Evolutionary conservation across 2,329 filamentous ascomycete species (phyloP).

Genomic region (Stagonosporopsis chrysanthemi): DNA sequence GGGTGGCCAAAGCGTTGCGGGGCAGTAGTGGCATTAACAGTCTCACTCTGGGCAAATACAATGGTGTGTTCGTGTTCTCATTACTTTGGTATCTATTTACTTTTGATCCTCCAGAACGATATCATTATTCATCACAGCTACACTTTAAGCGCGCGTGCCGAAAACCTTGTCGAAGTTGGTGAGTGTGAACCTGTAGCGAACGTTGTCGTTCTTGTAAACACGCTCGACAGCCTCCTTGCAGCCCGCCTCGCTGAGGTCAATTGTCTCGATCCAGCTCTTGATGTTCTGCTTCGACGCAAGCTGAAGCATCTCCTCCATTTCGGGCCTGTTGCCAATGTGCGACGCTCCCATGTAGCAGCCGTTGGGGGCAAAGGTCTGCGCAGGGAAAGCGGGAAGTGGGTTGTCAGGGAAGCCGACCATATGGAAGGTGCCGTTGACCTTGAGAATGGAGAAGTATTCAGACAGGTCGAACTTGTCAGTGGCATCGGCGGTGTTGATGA

Average conservation of each 20-base stretch:
- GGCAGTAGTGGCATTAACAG: constrained; percentile 13
- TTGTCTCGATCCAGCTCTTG: constrained; percentile 66
- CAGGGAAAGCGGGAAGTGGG: constrained; percentile 72
- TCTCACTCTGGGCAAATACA: not conserved
- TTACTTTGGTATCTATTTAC: constrained; percentile 21
- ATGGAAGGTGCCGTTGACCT: constrained; percentile 82
- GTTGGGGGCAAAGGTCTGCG: constrained; percentile 77
- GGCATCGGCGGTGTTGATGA: constrained; percentile 76
- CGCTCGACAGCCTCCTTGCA: constrained; percentile 74
- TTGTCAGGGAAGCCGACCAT: constrained; percentile 82
- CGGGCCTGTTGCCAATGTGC: constrained; percentile 59
- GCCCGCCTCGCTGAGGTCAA: constrained; percentile 74
- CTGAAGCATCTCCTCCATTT: constrained; percentile 61
- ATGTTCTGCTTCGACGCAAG: constrained; percentile 60
- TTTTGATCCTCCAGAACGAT: constrained; percentile 2
- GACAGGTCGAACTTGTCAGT: constrained; percentile 72
- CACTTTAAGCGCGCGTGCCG: constrained; percentile 54
- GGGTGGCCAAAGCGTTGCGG: constrained; percentile 15
- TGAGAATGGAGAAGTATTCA: constrained; percentile 79
- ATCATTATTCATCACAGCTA: constrained; percentile 7
- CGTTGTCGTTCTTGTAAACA: constrained; percentile 71
- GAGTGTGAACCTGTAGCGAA: constrained; percentile 75
- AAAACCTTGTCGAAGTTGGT: constrained; percentile 73
- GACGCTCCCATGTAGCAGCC: constrained; percentile 64
- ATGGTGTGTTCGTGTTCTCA: constrained; percentile 13